phyloP scores from a whole-genome alignment of 495 filamentous ascomycete species.

The Cairneyella variabilis region DNA sequence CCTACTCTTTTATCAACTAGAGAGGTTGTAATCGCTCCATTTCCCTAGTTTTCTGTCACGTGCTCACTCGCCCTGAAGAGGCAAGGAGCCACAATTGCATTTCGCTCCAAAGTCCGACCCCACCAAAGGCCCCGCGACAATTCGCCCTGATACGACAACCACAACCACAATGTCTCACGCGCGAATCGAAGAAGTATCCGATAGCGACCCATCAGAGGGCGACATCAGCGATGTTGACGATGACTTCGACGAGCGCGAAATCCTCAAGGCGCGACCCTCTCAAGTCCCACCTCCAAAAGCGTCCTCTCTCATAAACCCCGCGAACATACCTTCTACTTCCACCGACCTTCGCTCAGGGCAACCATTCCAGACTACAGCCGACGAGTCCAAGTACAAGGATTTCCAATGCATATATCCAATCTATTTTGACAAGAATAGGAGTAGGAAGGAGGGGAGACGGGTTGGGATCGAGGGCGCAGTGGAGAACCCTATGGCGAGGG shows the following conservation, averaged over 20 bases:
- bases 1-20: too few relatives aligned
- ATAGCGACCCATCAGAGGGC: slow-evolving; percentile 74
- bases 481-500: slow-evolving; percentile 79
- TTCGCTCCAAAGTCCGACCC: slow-evolving; percentile 3
- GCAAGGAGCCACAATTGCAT: too few relatives aligned
- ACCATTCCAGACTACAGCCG: slow-evolving; percentile 35
- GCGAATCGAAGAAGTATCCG: slow-evolving; percentile 83
- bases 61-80: too few relatives aligned
- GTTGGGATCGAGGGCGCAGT: slow-evolving; percentile 71
- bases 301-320: slow-evolving; percentile 25
- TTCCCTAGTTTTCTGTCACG: too few relatives aligned
- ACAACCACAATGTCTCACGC: slow-evolving; percentile 69
- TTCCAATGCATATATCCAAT: slow-evolving; percentile 91
- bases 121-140: slow-evolving; percentile 14
- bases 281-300: slow-evolving; percentile 22
- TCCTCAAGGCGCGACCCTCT: slow-evolving; percentile 25
- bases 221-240: slow-evolving; percentile 56
- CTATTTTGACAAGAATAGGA: slow-evolving; percentile 81
- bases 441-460: slow-evolving; percentile 73
- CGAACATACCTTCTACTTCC: slow-evolving; percentile 33
- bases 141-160: not conserved
- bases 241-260: slow-evolving; percentile 52
- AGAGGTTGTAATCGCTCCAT: too few relatives aligned
- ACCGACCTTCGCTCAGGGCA: slow-evolving; percentile 8
- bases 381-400: slow-evolving; percentile 61